Evolutionary conservation across 305 asterid genomes (phyloP).

Genomic region (Rubia occidens): DNA sequence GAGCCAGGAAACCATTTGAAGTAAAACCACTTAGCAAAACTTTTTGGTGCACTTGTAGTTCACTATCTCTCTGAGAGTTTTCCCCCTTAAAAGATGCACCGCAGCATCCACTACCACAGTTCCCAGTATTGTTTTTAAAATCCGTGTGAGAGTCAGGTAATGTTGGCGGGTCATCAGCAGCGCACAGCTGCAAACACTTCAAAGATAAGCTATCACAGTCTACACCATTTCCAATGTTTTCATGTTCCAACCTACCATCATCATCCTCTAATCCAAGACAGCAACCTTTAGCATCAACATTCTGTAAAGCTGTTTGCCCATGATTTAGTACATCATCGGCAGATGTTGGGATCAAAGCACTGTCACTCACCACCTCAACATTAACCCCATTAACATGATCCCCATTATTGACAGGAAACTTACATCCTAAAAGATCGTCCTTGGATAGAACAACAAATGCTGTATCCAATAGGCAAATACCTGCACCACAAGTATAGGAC

Average conservation of each 20-base stretch:
- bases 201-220: constrained; percentile 30
- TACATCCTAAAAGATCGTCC: constrained; percentile 55
- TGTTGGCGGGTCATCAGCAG: constrained; percentile 25
- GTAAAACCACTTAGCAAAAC: constrained; percentile 69
- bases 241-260: constrained; percentile 16
- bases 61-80: constrained; percentile 26
- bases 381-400: constrained; percentile 21
- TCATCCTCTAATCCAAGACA: constrained; percentile 18
- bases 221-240: constrained; percentile 19
- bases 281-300: constrained; percentile 11
- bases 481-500: constrained; percentile 58
- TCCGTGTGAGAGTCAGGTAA: constrained; percentile 9
- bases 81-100: constrained; percentile 26
- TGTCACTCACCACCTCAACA: constrained; percentile 17
- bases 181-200: constrained; percentile 26
- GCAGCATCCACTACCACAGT: constrained; percentile 32
- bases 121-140: constrained; percentile 10
- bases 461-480: constrained; percentile 57
- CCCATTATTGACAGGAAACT: constrained; percentile 28
- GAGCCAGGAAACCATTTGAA: constrained; percentile 75
- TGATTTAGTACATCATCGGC: constrained; percentile 18
- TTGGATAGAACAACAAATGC: constrained; percentile 55
- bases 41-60: constrained; percentile 61
- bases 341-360: constrained; percentile 15
- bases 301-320: constrained; percentile 10